phyloP scores from a whole-genome alignment of 768 basidiomycete genomes.

The Zangia roseola region DNA sequence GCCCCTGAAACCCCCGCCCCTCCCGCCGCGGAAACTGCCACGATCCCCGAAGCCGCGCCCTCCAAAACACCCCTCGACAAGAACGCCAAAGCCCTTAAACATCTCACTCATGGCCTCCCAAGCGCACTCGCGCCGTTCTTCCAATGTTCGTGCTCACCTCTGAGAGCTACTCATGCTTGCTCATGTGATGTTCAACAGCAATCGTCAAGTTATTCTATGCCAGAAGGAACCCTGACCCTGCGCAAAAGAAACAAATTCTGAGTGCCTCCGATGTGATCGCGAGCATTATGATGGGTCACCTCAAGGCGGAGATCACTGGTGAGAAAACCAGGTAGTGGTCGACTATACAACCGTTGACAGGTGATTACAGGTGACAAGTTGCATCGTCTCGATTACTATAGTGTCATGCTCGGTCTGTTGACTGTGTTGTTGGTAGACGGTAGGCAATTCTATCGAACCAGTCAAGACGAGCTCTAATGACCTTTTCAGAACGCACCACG shows the following conservation, averaged over 20 bases:
- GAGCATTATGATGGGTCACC: conserved; percentile 67
- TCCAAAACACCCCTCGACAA: conserved; percentile 51
- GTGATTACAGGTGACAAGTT: conserved; percentile 38
- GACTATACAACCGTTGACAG: conserved; percentile 10
- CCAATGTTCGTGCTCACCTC: conserved; percentile 57
- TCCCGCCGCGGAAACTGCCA: conserved; percentile 41
- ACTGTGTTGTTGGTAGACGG: conserved; percentile 59
- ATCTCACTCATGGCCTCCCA: conserved; percentile 77
- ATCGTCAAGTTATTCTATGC: conserved; percentile 86
- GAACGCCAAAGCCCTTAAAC: conserved; percentile 76
- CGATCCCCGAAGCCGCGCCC: conserved; percentile 40
- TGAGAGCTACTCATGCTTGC: not conserved
- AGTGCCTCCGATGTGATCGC: conserved; percentile 71
- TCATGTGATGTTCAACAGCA: conserved; percentile 43
- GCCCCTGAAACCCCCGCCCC: conserved; percentile 46
- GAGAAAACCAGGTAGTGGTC: conserved; percentile 26
- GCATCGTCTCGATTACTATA: conserved; percentile 48
- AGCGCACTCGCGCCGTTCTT: conserved; percentile 78
- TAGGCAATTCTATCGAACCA: conserved; percentile 21
- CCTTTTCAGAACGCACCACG: conserved; percentile 63
- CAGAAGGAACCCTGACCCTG: conserved; percentile 69
- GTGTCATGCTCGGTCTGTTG: conserved; percentile 52
- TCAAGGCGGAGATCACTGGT: conserved; percentile 56
- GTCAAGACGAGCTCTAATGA: conserved; percentile 2
- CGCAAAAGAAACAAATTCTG: conserved; percentile 75